Evolutionary conservation across 805 yeast species (phyloP).

Genomic region (Clavispora asparagi): DNA sequence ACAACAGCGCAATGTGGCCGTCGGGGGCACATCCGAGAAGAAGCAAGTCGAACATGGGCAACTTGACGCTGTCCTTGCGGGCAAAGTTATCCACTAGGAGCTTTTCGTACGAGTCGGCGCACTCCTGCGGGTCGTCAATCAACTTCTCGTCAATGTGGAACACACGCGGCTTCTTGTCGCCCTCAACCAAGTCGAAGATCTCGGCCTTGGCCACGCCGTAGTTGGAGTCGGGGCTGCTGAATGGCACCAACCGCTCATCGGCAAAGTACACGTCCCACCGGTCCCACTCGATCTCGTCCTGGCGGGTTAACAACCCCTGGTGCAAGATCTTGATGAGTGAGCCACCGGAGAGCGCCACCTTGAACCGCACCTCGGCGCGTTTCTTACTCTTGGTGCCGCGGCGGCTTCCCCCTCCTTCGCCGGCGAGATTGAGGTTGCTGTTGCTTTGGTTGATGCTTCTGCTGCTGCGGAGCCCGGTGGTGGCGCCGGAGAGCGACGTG

Average conservation of each 20-base stretch:
- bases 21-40: constrained; percentile 97
- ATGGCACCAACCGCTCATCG: constrained; percentile 91
- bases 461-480: constrained; percentile 11
- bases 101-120: constrained; percentile 92
- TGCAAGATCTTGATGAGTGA: constrained; percentile 80
- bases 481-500: constrained; percentile 2
- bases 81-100: constrained; percentile 85
- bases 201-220: constrained; percentile 85
- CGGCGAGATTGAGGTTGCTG: constrained; percentile 8
- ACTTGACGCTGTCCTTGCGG: constrained; percentile 89
- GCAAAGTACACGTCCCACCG: constrained; percentile 96
- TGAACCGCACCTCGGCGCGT: constrained; percentile 66
- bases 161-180: constrained; percentile 58
- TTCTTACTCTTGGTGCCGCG: constrained; percentile 38
- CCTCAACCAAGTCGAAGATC: constrained; percentile 65
- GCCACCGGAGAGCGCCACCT: constrained; percentile 91
- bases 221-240: constrained; percentile 75
- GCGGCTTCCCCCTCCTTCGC: constrained; percentile 8
- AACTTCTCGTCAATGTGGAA: constrained; percentile 78
- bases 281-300: constrained; percentile 76
- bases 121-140: constrained; percentile 78
- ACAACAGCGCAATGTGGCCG: constrained; percentile 95
- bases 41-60: constrained; percentile 90
- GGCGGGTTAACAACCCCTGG: constrained; percentile 75
- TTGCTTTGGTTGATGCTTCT: constrained; percentile 10